phyloP scores from a whole-genome alignment of 2,329 filamentous ascomycete genomes.

The Dactylellina leptospora region DNA sequence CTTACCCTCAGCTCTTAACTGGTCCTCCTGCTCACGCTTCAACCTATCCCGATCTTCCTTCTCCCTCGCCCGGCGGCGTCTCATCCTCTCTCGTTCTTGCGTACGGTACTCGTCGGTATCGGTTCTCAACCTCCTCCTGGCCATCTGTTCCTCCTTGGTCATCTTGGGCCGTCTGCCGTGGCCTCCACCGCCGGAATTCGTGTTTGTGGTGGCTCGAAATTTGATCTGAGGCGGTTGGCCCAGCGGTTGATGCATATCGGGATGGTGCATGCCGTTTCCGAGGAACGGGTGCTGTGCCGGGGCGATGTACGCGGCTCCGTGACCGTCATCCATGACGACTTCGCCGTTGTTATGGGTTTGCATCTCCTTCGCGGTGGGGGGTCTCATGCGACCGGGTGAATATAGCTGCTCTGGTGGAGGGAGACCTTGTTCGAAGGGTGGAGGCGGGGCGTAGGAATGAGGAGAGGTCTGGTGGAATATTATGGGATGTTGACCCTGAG shows the following conservation, averaged over 20 bases:
- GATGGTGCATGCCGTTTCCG: slow-evolving; percentile 51
- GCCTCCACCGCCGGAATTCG: slow-evolving; percentile 23
- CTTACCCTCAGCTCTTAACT: slow-evolving; percentile 51
- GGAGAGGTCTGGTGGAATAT: slow-evolving; percentile 52
- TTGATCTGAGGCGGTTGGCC: slow-evolving; percentile 51
- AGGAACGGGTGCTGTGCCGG: slow-evolving; percentile 50
- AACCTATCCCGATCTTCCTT: slow-evolving; percentile 41
- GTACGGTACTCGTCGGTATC: slow-evolving; percentile 51
- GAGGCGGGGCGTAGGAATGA: slow-evolving; percentile 46
- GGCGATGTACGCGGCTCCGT: slow-evolving; percentile 49
- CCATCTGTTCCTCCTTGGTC: slow-evolving; percentile 52
- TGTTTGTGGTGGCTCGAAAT: slow-evolving; percentile 44
- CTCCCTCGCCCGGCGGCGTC: slow-evolving; percentile 41
- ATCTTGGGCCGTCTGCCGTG: slow-evolving; percentile 47
- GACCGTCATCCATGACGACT: slow-evolving; percentile 51
- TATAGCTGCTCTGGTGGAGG: slow-evolving; percentile 25
- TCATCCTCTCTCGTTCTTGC: slow-evolving; percentile 49
- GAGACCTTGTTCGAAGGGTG: slow-evolving; percentile 21
- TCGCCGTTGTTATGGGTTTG: slow-evolving; percentile 47
- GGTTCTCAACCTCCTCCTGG: slow-evolving; percentile 37
- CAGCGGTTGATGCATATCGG: slow-evolving; percentile 47
- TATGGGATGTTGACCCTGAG: slow-evolving; percentile 44
- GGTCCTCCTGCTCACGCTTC: slow-evolving; percentile 45
- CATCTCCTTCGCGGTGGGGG: slow-evolving; percentile 38
- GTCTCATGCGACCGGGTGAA: slow-evolving; percentile 39